These are phyloP conservation scores for Citrus sp. DNA, from an alignment of 345 rosid genomes.

Conservation along the genomic window DNA sequence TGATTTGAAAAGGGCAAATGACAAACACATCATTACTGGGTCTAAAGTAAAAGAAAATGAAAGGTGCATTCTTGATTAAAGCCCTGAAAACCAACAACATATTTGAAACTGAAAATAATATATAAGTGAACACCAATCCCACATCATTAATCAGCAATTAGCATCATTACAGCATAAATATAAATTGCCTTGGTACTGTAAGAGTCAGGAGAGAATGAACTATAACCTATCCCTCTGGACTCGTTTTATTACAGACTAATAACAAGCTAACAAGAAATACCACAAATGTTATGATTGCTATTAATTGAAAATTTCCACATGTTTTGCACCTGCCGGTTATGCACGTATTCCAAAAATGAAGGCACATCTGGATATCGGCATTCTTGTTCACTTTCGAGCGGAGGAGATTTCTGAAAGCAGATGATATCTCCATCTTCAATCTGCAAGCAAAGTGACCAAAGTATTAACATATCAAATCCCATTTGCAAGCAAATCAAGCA, in stretches of 20 bases:
- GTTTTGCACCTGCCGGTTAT: slow-evolving; percentile 80
- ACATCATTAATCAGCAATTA: neutral
- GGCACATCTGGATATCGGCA: slow-evolving; percentile 73
- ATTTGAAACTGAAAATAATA: neutral
- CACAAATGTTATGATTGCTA: neutral
- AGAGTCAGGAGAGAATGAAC: neutral
- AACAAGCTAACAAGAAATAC: slow-evolving; percentile 5
- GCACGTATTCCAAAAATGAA: slow-evolving; percentile 87
- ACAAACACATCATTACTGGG: neutral
- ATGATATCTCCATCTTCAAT: slow-evolving; percentile 97
- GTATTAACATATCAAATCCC: neutral
- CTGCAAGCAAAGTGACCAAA: slow-evolving; percentile 30
- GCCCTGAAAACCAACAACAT: neutral
- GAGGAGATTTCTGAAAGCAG: slow-evolving; percentile 78
- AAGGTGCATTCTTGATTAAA: neutral
- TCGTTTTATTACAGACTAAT: neutral
- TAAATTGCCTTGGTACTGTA: neutral
- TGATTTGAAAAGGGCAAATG: neutral
- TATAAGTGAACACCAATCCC: neutral
- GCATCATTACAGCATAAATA: neutral
- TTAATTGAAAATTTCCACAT: slow-evolving; percentile 1
- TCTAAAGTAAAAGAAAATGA: neutral
- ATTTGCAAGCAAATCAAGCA: neutral
- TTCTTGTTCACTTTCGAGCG: slow-evolving; percentile 48
- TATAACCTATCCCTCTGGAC: neutral